Conservation (phyloP, 2,329 filamentous ascomycete genomes). For the Trichoderma sp. region DNA sequence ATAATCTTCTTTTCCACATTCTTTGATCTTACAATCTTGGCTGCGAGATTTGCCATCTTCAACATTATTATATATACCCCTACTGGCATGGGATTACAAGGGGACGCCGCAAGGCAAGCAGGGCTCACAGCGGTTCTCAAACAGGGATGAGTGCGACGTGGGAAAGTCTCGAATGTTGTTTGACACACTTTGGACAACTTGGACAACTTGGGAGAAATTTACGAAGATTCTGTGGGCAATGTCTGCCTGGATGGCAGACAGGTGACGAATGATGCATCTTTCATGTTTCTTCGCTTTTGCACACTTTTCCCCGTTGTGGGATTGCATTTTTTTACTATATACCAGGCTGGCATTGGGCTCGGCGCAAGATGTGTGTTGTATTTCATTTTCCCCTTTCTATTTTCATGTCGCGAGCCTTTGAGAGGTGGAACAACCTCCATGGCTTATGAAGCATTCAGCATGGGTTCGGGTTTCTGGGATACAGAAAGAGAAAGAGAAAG, state of each 20-base stretch:
- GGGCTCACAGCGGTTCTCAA: constrained; percentile 18
- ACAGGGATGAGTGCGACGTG: constrained; percentile 38
- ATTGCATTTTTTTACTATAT: constrained; percentile 26
- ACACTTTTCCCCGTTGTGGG: constrained; percentile 9
- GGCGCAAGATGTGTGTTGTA: constrained; percentile 23
- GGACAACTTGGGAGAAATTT: constrained; percentile 20
- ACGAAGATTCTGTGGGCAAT: constrained; percentile 3
- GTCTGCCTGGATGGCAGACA: constrained; percentile 27
- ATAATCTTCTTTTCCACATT: constrained; percentile 33
- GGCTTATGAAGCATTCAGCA: constrained; percentile 24
- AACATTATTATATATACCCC: constrained; percentile 36
- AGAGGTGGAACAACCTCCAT: constrained; percentile 15
- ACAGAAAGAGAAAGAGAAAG: constrained; percentile 15
- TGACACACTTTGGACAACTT: constrained; percentile 28
- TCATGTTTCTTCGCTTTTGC: constrained; percentile 1
- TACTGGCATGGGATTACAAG: constrained; percentile 42
- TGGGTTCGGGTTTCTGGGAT: constrained; percentile 6
- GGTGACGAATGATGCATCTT: constrained; percentile 23
- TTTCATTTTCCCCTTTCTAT: background rate
- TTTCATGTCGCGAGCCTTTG: constrained; percentile 4
- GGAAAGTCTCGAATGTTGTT: constrained; percentile 34
- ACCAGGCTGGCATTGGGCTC: constrained; percentile 31
- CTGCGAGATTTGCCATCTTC: constrained; percentile 34
- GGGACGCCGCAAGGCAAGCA: constrained; percentile 47
- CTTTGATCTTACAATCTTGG: constrained; percentile 33